Evolutionary conservation across 306 rosid genomes (phyloP).

Genomic region (Mimosa bimucronata): DNA sequence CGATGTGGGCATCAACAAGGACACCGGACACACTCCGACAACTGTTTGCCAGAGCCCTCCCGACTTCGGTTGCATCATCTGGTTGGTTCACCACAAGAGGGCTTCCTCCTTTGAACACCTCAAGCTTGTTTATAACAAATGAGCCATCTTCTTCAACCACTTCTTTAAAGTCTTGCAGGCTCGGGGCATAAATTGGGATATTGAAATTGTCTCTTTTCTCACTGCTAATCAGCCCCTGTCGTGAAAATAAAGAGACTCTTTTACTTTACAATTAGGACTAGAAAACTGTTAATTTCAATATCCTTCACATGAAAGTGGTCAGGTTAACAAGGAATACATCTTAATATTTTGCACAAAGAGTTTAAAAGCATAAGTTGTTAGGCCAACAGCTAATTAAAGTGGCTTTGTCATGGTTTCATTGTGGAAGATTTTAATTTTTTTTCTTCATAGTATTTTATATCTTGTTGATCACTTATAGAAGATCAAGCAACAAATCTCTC

Average conservation of each 20-base stretch:
- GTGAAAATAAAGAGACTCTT: too few species aligned
- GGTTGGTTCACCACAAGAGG: conserved; percentile 86
- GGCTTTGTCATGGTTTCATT: background rate
- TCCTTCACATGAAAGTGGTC: background rate
- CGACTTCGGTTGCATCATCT: conserved; percentile 69
- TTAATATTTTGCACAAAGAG: background rate
- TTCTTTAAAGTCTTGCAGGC: conserved; percentile 85
- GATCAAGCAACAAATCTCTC: too few species aligned
- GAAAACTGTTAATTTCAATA: background rate
- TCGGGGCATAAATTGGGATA: conserved; percentile 91
- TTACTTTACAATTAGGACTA: too few species aligned
- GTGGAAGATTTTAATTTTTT: background rate
- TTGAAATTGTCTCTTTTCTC: conserved; percentile 85
- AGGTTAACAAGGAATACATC: background rate
- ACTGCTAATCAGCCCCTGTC: conserved; percentile 70
- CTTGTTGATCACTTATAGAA: background rate
- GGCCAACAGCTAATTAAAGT: background rate
- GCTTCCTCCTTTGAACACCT: conserved; percentile 95
- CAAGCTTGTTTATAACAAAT: conserved; percentile 82
- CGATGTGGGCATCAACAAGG: conserved; percentile 91
- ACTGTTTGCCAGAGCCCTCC: conserved; percentile 70
- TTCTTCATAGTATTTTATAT: background rate
- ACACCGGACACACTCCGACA: conserved; percentile 87
- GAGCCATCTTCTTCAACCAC: conserved; percentile 86
- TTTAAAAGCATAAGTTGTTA: background rate